Evolutionary conservation across 495 filamentous ascomycete species (phyloP).

Genomic region (Margaritispora aquatica): DNA sequence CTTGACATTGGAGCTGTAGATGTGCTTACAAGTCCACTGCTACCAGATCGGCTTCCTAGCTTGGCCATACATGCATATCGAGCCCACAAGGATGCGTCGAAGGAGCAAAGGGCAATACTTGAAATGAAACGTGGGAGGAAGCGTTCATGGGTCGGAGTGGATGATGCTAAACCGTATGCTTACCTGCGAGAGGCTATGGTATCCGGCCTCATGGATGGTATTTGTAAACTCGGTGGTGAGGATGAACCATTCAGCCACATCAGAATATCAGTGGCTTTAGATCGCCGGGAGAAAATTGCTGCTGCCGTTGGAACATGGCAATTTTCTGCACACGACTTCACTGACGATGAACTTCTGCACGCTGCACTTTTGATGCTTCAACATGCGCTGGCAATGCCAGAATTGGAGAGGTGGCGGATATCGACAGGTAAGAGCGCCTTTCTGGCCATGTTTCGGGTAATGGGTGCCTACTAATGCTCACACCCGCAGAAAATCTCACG

Average conservation of each 20-base stretch:
- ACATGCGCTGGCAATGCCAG: constrained; percentile 78
- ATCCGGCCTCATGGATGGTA: constrained; percentile 83
- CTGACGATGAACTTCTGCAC: constrained; percentile 80
- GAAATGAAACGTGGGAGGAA: constrained; percentile 66
- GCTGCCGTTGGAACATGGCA: constrained; percentile 72
- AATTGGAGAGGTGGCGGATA: constrained; percentile 72
- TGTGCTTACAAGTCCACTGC: constrained; percentile 72
- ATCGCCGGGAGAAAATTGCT: constrained; percentile 57
- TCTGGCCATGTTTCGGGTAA: constrained; percentile 18
- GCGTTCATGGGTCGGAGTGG: constrained; percentile 87
- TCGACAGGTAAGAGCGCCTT: constrained; percentile 51
- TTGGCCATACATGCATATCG: constrained; percentile 80
- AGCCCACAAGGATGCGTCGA: constrained; percentile 61
- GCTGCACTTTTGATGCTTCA: constrained; percentile 78
- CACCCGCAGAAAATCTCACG: constrained; percentile 43
- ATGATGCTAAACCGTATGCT: constrained; percentile 78
- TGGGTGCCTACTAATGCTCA: constrained; percentile 16
- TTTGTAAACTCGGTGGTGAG: constrained; percentile 64
- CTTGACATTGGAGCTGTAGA: constrained; percentile 82
- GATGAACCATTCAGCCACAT: constrained; percentile 34
- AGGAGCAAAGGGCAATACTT: constrained; percentile 60
- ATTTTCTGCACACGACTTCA: constrained; percentile 83
- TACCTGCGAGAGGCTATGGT: constrained; percentile 86
- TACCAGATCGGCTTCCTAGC: constrained; percentile 59
- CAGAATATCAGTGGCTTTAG: constrained; percentile 42